A percentile compares a stretch with the other conserved stretches of the same genome.
Conservation (phyloP, 495 filamentous ascomycete genomes). For the Aspergillus carlsbadensis region DNA sequence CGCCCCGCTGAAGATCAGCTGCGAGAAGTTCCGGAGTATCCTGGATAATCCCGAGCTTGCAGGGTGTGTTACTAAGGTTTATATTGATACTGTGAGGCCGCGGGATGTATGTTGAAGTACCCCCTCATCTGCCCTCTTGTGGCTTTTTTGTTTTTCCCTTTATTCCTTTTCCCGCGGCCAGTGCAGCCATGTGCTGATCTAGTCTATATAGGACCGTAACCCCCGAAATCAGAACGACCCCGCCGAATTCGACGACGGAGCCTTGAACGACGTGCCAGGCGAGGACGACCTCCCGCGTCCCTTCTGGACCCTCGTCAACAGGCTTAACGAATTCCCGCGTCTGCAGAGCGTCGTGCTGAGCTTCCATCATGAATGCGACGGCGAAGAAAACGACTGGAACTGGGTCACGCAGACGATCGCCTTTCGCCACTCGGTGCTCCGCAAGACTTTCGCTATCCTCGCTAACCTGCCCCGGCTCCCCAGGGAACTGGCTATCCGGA, state of each 20-base stretch:
- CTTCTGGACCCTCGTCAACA: constrained; percentile 1
- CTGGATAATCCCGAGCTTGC: constrained; percentile 1
- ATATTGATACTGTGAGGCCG: neutral
- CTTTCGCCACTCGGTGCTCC: constrained; percentile 17
- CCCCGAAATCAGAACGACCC: too few species aligned
- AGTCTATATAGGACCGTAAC: too few species aligned
- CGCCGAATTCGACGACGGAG: neutral
- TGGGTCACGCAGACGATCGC: neutral
- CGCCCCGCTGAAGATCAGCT: neutral
- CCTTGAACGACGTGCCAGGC: neutral
- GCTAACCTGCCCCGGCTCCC: constrained; percentile 9
- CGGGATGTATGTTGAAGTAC: neutral
- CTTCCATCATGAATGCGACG: constrained; percentile 18
- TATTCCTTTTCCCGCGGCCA: neutral
- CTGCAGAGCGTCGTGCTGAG: constrained; percentile 20
- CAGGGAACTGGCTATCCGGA: constrained; percentile 20
- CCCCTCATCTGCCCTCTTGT: too few species aligned
- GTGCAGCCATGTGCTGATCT: neutral
- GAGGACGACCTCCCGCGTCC: neutral
- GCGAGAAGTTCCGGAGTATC: neutral
- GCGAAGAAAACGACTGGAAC: neutral
- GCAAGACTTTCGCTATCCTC: constrained; percentile 6
- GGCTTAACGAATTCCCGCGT: constrained; percentile 14
- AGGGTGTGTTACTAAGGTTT: too few species aligned
- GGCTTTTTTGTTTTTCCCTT: too few species aligned